phyloP scores from a whole-genome alignment of 805 yeast genomes.

The Cyberlindnera americana region DNA sequence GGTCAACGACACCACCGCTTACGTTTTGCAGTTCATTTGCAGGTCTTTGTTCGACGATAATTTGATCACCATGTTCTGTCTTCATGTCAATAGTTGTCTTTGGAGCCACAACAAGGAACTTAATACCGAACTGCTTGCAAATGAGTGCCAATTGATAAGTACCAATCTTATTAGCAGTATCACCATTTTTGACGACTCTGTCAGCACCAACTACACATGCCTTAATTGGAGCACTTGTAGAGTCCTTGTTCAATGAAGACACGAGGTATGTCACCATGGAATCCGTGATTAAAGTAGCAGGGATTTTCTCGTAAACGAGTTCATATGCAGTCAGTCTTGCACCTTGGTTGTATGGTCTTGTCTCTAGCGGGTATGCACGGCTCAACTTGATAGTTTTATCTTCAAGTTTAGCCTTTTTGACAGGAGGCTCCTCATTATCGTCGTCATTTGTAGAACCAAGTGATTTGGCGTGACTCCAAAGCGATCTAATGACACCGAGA shows the following conservation, averaged over 20 bases:
- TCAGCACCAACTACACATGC: slow-evolving; percentile 89
- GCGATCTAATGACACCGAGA: slow-evolving; percentile 81
- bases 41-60: slow-evolving; percentile 86
- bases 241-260: slow-evolving; percentile 33
- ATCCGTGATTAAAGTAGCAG: slow-evolving; percentile 86
- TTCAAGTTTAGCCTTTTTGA: slow-evolving; percentile 25
- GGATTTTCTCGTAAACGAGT: slow-evolving; percentile 78
- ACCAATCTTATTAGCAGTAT: slow-evolving; percentile 95
- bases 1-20: slow-evolving; percentile 57
- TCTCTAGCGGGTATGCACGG: slow-evolving; percentile 84
- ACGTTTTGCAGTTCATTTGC: slow-evolving; percentile 72
- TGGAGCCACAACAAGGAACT: slow-evolving; percentile 94
- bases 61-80: slow-evolving; percentile 66
- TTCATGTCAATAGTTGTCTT: slow-evolving; percentile 79
- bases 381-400: slow-evolving; percentile 45
- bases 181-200: slow-evolving; percentile 89
- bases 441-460: slow-evolving; percentile 3
- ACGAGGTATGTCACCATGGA: slow-evolving; percentile 85
- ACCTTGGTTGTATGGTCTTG: slow-evolving; percentile 97
- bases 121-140: slow-evolving; percentile 57
- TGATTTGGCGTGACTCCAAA: slow-evolving; percentile 42
- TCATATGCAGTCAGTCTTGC: slow-evolving; percentile 91
- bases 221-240: slow-evolving; percentile 60
- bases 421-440: slow-evolving; percentile 21
- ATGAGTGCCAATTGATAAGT: slow-evolving; percentile 86